Percentiles rank a stretch among this genome's conserved stretches.
Conservation (phyloP, 495 filamentous ascomycete genomes). For the Hypoxylon subgilvum region DNA sequence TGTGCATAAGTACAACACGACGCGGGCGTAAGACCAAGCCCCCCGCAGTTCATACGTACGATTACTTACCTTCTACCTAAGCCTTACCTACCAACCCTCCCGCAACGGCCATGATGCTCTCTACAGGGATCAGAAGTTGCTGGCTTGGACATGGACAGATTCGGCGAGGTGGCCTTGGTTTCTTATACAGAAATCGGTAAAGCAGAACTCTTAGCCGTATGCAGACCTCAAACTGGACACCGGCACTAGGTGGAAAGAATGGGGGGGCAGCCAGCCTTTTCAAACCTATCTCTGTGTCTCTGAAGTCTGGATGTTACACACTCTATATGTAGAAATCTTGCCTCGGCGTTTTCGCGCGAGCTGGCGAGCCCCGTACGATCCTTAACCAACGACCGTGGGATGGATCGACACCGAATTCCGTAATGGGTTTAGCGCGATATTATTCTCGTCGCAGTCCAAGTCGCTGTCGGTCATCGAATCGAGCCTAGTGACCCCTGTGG, state of each 20-base stretch:
- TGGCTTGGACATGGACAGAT: background rate
- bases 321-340: background rate
- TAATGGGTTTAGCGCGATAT: slow-evolving; percentile 24
- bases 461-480: slow-evolving; percentile 36
- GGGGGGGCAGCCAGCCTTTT: slow-evolving; percentile 4
- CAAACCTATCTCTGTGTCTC: no score
- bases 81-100: background rate
- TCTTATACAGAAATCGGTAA: background rate
- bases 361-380: slow-evolving; percentile 12
- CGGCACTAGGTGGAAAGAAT: background rate
- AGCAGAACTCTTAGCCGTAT: background rate
- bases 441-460: slow-evolving; percentile 18
- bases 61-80: background rate
- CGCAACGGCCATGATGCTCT: background rate
- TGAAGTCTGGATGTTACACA: slow-evolving; percentile 4
- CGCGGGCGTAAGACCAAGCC: slow-evolving; percentile 22
- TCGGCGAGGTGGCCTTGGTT: background rate
- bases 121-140: slow-evolving; percentile 2
- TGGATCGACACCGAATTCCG: slow-evolving; percentile 38
- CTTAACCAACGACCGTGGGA: no score
- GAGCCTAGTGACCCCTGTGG: slow-evolving; percentile 36
- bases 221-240: background rate
- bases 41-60: slow-evolving; percentile 15
- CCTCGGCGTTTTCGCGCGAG: slow-evolving; percentile 1
- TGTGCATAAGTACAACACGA: slow-evolving; percentile 22